Base-by-base conservation (phyloP, 78 protist genomes). In the Dictyostelium capitatum region DNA sequence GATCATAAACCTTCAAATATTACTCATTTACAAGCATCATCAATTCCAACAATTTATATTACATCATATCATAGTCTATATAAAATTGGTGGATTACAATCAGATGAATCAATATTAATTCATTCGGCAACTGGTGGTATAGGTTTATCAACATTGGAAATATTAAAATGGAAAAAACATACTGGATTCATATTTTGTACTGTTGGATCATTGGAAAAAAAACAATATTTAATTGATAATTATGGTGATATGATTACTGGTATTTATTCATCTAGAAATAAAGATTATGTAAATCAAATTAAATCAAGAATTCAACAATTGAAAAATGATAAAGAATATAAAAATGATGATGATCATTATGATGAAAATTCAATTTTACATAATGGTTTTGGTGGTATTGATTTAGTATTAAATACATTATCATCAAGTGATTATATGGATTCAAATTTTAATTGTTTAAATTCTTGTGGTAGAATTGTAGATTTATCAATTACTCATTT, bases 101-200 rank as follows among this genome's bases (percentile, higher is more conserved):
- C n/a, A 0, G 50, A 48, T 4, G 51, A 43, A n/a, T 10, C 6
- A 4, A 43, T 80, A 17, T 19, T 80, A 11, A 80, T 80, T 28
- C 85, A 80, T 23, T 43, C 77, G 6, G 85, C 75, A 11, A 80
- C 75, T 12, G 74, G 74, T 59, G 74, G 74, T 57, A 28, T 59
- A n/a, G 85, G 77, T 59, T 23, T 80, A 14, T 17, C 98, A 6
- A 92, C 97, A 10, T 57, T 97, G n/a, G 83, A 97, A 43, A 81
- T 97, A 28, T 94, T 90, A 28, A 95, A 94, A 81, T 87, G 83
- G 83, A 78, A 54, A 53, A 80, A 97, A 96, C 30, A 20, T 11
- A 43, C 32, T 30, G 11, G 20, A 6, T 8, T 23, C 1, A 14
- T 80, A 10, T 75, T 75, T 30, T 59, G 48, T 0, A 75, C 82